phyloP scores from a whole-genome alignment of 2,329 filamentous ascomycete species.

The Akanthomyces muscarius region DNA sequence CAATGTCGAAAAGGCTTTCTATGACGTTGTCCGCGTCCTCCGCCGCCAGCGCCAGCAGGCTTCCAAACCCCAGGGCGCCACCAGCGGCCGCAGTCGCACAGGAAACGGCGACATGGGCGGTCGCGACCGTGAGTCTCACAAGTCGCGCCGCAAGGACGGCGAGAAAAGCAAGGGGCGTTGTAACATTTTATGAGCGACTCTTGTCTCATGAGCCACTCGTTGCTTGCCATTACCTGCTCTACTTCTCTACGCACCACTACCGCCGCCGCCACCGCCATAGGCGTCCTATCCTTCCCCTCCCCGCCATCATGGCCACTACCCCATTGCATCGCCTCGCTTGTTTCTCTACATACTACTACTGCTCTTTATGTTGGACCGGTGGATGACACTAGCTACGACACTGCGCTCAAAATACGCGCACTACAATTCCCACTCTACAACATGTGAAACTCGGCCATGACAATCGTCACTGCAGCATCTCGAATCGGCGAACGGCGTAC shows the following conservation, averaged over 20 bases:
- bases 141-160: constrained; percentile 33
- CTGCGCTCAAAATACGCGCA: background rate
- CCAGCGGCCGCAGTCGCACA: constrained; percentile 36
- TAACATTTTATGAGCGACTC: constrained; percentile 35
- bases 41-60: constrained; percentile 71
- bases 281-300: background rate
- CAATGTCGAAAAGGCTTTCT: constrained; percentile 97
- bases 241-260: background rate
- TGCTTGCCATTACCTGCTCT: background rate
- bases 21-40: constrained; percentile 90
- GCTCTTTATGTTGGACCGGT: background rate
- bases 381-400: background rate
- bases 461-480: constrained; percentile 28
- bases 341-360: background rate
- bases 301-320: background rate
- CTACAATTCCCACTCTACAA: constrained; percentile 15
- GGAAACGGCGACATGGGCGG: constrained; percentile 34
- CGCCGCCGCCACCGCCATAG: background rate
- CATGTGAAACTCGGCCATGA: constrained; percentile 23
- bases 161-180: constrained; percentile 37
- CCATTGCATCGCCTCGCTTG: background rate
- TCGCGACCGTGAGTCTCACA: constrained; percentile 29
- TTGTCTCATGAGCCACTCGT: background rate
- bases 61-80: constrained; percentile 35
- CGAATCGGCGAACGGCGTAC: constrained; percentile 39